These are phyloP conservation scores for Phytopythium kandeliae DNA, from an alignment of 352 stramenopile genomes.

Conservation along the genomic window DNA sequence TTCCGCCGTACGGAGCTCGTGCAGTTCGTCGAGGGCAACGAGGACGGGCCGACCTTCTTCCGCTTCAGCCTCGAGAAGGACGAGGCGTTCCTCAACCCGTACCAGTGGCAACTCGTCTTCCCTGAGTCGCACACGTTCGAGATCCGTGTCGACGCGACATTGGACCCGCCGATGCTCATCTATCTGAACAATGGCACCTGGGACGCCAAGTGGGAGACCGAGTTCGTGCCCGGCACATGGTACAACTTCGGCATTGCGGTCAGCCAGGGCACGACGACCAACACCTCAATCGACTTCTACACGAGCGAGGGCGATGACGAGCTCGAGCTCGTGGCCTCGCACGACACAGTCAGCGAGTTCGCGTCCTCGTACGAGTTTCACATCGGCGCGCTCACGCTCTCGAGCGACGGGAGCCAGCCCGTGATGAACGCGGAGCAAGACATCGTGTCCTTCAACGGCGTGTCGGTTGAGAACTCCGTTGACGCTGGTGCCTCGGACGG, in stretches of 20 bases:
- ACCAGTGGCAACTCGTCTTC: slow-evolving; percentile 58
- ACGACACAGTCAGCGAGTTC: slow-evolving; percentile 13
- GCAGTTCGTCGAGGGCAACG: slow-evolving; percentile 37
- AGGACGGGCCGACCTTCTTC: slow-evolving; percentile 47
- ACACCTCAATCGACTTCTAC: slow-evolving; percentile 32
- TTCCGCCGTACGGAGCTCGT: slow-evolving; percentile 67
- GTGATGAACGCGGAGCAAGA: slow-evolving; percentile 41
- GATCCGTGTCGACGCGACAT: slow-evolving; percentile 48
- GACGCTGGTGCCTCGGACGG: no score
- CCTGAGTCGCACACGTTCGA: slow-evolving; percentile 56
- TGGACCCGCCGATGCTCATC: slow-evolving; percentile 42
- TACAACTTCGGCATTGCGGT: slow-evolving; percentile 68
- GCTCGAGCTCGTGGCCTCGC: slow-evolving; percentile 34
- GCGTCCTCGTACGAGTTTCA: slow-evolving; percentile 52
- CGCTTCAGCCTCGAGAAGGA: slow-evolving; percentile 50
- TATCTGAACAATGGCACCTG: slow-evolving; percentile 40
- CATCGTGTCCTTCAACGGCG: slow-evolving; percentile 61
- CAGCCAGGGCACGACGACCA: slow-evolving; percentile 12
- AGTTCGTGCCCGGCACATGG: slow-evolving; percentile 49
- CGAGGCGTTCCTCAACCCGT: slow-evolving; percentile 26
- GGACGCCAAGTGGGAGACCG: slow-evolving; percentile 43
- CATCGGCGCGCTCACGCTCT: slow-evolving; percentile 61
- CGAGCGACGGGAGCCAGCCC: slow-evolving; percentile 40
- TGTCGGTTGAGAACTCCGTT: slow-evolving; percentile 41
- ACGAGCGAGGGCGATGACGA: slow-evolving; percentile 35